Conservation (phyloP, 495 filamentous ascomycete species). For the Tuber indicum region DNA sequence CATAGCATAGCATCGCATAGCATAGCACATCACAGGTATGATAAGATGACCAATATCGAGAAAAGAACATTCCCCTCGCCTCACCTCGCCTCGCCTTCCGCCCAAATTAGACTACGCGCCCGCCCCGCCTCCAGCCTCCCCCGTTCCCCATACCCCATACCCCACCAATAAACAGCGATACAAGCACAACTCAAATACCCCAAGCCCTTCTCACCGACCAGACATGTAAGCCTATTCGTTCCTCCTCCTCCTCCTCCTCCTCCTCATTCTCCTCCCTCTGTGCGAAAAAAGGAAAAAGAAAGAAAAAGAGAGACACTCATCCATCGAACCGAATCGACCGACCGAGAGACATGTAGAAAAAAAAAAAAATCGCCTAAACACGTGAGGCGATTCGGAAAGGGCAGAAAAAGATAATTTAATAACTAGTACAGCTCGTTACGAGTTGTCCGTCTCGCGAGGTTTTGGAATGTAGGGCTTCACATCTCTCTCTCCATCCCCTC, state of each 20-base stretch:
- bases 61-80: neutral
- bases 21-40: neutral
- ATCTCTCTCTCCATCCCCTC: no score
- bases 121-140: neutral
- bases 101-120: slow-evolving; percentile 3
- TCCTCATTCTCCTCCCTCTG: neutral
- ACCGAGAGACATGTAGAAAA: neutral
- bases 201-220: neutral
- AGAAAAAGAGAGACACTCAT: neutral
- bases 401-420: neutral
- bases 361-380: neutral
- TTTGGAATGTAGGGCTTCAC: neutral
- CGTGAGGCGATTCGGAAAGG: neutral
- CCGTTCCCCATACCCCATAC: neutral
- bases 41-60: no score
- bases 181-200: neutral
- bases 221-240: neutral
- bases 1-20: neutral
- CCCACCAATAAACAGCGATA: neutral
- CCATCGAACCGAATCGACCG: neutral
- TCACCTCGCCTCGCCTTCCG: neutral
- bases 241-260: neutral
- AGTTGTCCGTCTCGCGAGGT: neutral
- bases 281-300: neutral
- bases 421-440: no score